Evolutionary conservation across 2,329 filamentous ascomycete species (phyloP).

Genomic region (Pestalotiopsis sp.): DNA sequence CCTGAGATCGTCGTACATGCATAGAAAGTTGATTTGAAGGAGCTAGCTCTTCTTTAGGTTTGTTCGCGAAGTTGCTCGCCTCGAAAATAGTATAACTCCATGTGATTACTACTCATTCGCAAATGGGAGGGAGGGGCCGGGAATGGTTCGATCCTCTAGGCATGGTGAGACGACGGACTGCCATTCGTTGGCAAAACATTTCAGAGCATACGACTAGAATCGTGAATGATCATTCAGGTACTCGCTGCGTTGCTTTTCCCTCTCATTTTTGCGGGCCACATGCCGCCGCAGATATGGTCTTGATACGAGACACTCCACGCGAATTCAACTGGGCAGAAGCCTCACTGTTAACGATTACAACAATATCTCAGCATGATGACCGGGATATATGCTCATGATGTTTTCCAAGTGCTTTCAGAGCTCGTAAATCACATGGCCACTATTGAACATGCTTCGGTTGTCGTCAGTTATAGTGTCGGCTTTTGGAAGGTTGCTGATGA

Average conservation of each 20-base stretch:
- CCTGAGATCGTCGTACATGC: not conserved
- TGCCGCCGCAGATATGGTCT: too few relatives aligned
- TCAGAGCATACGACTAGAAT: not conserved
- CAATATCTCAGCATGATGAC: too few relatives aligned
- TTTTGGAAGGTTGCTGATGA: too few relatives aligned
- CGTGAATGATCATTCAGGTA: not conserved
- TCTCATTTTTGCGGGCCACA: too few relatives aligned
- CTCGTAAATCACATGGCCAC: too few relatives aligned
- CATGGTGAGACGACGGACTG: not conserved
- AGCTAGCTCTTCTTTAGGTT: not conserved
- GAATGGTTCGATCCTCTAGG: not conserved
- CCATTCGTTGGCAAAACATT: not conserved
- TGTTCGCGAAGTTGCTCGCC: not conserved
- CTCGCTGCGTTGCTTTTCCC: not conserved
- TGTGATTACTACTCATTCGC: not conserved
- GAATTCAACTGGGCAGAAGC: too few relatives aligned
- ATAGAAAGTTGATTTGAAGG: not conserved
- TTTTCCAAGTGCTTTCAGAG: too few relatives aligned
- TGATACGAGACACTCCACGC: too few relatives aligned
- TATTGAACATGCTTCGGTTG: too few relatives aligned
- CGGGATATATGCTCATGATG: too few relatives aligned
- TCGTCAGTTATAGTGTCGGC: too few relatives aligned
- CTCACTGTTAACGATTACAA: too few relatives aligned
- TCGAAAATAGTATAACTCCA: not conserved
- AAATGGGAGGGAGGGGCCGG: not conserved